phyloP scores from a whole-genome alignment of 139 green algal species.

The Chlorella sorokiniana region DNA sequence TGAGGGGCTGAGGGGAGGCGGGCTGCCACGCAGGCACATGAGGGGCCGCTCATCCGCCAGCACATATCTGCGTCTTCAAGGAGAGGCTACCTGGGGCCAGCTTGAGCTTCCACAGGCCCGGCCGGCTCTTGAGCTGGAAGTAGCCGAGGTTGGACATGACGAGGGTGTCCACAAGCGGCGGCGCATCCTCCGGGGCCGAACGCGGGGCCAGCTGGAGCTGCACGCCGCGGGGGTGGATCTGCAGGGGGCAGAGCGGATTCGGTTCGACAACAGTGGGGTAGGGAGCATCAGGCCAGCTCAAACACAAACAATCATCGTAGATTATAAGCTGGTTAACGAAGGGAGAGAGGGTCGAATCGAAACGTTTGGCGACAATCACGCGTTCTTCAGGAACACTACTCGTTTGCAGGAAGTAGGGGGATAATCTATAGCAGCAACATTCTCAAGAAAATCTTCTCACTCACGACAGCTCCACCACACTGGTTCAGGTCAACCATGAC shows the following conservation, averaged over 20 bases:
- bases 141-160: slow-evolving; percentile 99
- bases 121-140: slow-evolving; percentile 94
- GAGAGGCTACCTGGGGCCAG: slow-evolving; percentile 78
- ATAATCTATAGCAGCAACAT: no score
- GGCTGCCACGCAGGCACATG: no score
- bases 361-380: no score
- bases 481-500: background rate
- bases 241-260: slow-evolving; percentile 17
- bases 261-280: background rate
- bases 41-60: no score
- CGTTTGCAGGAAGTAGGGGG: no score
- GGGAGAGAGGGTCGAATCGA: no score
- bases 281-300: background rate
- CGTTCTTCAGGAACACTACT: no score
- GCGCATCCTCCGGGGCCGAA: background rate
- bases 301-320: no score
- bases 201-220: slow-evolving; percentile 80
- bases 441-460: background rate
- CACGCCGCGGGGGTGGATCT: slow-evolving; percentile 84
- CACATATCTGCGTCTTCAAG: no score
- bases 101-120: slow-evolving; percentile 72
- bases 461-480: background rate
- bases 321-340: no score
- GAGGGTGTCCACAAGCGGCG: slow-evolving; percentile 82
- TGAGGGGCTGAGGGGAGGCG: background rate